Conservation (phyloP, 2,329 filamentous ascomycete species). For the Elsinoe necatrix region DNA sequence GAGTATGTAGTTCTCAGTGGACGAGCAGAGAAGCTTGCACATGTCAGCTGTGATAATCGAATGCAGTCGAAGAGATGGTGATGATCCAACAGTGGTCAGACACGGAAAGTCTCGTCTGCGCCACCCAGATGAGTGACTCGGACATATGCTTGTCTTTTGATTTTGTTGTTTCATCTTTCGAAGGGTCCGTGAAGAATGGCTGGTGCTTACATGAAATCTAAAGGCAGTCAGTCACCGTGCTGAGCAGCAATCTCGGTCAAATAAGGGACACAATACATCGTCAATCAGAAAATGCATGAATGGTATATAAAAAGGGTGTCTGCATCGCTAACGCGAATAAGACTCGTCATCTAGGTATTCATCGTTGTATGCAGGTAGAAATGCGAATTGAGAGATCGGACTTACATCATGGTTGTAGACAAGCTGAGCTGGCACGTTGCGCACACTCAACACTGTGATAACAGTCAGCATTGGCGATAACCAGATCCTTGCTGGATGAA, state of each 20-base stretch:
- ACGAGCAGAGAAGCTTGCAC: not conserved
- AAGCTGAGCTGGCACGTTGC: not conserved
- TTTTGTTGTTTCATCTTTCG: conserved; percentile 28
- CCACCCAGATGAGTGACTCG: conserved; percentile 31
- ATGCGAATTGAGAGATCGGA: conserved; percentile 11
- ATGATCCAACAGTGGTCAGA: conserved; percentile 17
- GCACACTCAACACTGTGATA: not conserved
- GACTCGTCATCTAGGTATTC: conserved; percentile 34
- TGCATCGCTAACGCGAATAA: conserved; percentile 32
- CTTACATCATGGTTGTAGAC: not conserved
- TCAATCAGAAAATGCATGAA: conserved; percentile 26
- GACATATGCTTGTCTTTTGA: conserved; percentile 37
- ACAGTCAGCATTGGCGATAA: not conserved
- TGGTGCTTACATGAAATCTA: conserved; percentile 6
- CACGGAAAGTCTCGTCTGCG: conserved; percentile 27
- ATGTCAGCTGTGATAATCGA: not conserved
- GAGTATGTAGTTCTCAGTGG: not conserved
- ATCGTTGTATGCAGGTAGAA: conserved; percentile 24
- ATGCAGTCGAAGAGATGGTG: not conserved
- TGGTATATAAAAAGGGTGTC: conserved; percentile 31
- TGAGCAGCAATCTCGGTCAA: not conserved
- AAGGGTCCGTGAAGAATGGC: not conserved
- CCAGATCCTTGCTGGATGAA: not conserved
- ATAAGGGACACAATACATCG: not conserved
- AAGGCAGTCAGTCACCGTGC: not conserved